A percentile compares a stretch with the other conserved stretches of the same genome.
Evolutionary conservation across 1,139 yeast species (phyloP).

Genomic region (Suhomyces wounanorum): DNA sequence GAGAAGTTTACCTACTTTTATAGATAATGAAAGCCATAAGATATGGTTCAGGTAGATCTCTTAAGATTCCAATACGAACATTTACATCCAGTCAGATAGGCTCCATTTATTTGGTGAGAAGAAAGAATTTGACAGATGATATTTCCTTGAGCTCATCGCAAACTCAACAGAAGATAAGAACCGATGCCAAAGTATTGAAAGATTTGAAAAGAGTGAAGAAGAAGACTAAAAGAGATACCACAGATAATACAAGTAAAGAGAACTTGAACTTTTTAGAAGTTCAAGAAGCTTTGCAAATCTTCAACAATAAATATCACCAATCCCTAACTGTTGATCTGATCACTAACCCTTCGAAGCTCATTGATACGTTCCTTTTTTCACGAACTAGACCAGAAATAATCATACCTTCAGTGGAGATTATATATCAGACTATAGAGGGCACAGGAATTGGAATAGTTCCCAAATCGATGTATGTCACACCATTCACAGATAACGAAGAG

Average conservation of each 20-base stretch:
- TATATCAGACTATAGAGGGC: conserved; percentile 38
- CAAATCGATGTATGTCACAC: conserved; percentile 25
- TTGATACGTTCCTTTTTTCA: conserved; percentile 30
- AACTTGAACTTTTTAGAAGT: conserved; percentile 30
- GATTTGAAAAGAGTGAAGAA: conserved; percentile 18
- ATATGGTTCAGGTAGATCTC: not conserved
- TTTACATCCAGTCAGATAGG: not conserved
- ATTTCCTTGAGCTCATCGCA: conserved; percentile 7
- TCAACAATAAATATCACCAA: conserved; percentile 2
- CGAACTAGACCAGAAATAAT: conserved; percentile 23
- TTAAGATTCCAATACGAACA: not conserved
- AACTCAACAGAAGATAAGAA: conserved; percentile 1
- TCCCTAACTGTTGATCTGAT: conserved; percentile 17
- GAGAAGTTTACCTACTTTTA: not conserved
- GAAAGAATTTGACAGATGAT: conserved; percentile 3
- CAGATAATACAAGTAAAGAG: conserved; percentile 31
- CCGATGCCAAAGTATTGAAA: conserved; percentile 12
- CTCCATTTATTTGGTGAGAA: conserved; percentile 7
- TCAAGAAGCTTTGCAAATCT: conserved; percentile 22
- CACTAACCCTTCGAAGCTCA: conserved; percentile 27
- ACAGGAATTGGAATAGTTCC: conserved; percentile 41
- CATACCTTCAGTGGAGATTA: conserved; percentile 27
- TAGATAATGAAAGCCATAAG: not conserved
- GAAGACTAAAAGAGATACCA: conserved; percentile 32
- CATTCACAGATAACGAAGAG: conserved; percentile 15